phyloP scores from a whole-genome alignment of 768 basidiomycete species.

The Leucocoprinus sp. region DNA sequence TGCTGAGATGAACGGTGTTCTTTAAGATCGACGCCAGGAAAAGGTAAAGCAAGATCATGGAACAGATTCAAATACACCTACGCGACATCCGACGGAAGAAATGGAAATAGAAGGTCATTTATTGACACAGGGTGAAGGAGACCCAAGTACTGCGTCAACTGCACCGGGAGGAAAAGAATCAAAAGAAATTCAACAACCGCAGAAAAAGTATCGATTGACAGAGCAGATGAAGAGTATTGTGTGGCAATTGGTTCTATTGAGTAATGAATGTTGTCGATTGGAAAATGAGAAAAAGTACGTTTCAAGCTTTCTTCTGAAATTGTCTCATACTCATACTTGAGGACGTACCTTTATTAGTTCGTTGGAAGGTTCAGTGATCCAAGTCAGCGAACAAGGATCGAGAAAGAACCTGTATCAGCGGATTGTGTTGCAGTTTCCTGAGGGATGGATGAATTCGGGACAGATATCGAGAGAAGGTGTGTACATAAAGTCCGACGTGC shows the following conservation, averaged over 20 bases:
- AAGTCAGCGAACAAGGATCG: slow-evolving; percentile 74
- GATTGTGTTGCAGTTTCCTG: slow-evolving; percentile 77
- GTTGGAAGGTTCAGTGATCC: slow-evolving; percentile 61
- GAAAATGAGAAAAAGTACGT: slow-evolving; percentile 40
- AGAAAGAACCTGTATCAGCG: slow-evolving; percentile 78
- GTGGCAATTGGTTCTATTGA: slow-evolving; percentile 74
- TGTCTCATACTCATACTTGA: background rate
- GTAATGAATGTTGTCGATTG: slow-evolving; percentile 72
- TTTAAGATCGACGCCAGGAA: slow-evolving; percentile 2
- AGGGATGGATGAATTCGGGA: slow-evolving; percentile 80
- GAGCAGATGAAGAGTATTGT: slow-evolving; percentile 74
- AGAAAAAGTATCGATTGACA: slow-evolving; percentile 71
- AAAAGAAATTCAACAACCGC: slow-evolving; percentile 48
- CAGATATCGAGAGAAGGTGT: slow-evolving; percentile 82
- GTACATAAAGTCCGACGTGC: slow-evolving; percentile 14
- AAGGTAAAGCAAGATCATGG: background rate
- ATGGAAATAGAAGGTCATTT: slow-evolving; percentile 16
- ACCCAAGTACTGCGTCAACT: too few species aligned
- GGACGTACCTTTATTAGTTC: slow-evolving; percentile 19
- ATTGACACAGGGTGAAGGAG: slow-evolving; percentile 9
- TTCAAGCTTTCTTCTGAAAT: slow-evolving; percentile 12
- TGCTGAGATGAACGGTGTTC: slow-evolving; percentile 17
- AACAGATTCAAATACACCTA: slow-evolving; percentile 30
- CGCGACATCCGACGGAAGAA: slow-evolving; percentile 39
- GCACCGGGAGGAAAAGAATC: slow-evolving; percentile 23